Base-by-base conservation (phyloP, 2,329 filamentous ascomycete species). In the Zalaria obscura region DNA sequence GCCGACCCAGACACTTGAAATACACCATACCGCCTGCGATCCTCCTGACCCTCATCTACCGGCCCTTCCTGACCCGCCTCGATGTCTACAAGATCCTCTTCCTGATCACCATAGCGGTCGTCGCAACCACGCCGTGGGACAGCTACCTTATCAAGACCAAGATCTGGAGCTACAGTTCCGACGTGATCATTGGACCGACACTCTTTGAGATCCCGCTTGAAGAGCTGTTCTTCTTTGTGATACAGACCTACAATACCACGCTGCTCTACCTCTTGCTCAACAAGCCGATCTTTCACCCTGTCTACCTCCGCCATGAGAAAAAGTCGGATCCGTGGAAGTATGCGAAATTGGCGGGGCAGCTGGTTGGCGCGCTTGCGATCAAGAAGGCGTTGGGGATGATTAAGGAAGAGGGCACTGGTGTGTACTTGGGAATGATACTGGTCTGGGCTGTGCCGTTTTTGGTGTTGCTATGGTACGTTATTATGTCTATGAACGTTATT, bases 221-320 rank as follows among this genome's bases (percentile, higher is more conserved):
- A 52, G 81, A 86, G 55, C 59, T 85, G 4, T 85, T 85, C 61
- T 86, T 86, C 67, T 86, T 86, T 55, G 60, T 83, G 18, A 73
- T 86, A 25, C 82, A 86, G 59, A 85, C 81, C 1, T 85, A 83
- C 58, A 82, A 76, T 52, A 83, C 80, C 0, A 70, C 75, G 0
- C 60, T 84, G 39, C 55, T 86, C 5, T 86, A 85, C 52, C 66
- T 83, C 6, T 59, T 84, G 1, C 56, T 79, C 18, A 83, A 71
- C 59, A 83, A 81, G 55, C 68, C 76, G 1, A 66, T 70, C 7
- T 64, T 81, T 5, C 68, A 80, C 42, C 64, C 72, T 2, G 57
- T 59, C 9, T 73, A 73, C 48, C 56, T 79, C 36, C 63, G 62
- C 26, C 59, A 61, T 44, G 62, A 66, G 47, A 54, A 53, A 27